Evolutionary conservation across 192 early-diverging fungal species (phyloP), one percentile per base, ranked within the genome.

Genomic region (Linnemannia hyalina): DNA sequence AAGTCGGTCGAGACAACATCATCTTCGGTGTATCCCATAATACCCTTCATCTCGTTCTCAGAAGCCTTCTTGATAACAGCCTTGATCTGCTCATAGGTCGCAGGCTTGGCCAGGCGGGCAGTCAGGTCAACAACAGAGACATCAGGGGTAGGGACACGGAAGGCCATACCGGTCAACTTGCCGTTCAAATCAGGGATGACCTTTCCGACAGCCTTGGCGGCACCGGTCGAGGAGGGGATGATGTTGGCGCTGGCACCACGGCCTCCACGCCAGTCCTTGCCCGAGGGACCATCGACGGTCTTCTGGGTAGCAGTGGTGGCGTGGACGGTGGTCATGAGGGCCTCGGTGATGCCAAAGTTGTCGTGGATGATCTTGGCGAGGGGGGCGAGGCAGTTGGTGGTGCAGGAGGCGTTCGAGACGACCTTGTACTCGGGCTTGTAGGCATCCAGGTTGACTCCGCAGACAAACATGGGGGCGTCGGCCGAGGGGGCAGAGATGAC

Each of bases 291-390:
- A 91, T 99, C 98, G 78, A 99, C 98, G 70, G 98, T 99, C 97
- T 99, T 99, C 90, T 99, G 98, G 88, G 98, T 99, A 88, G 98
- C 98, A 81, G 98, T 99, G 89, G 94, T 95, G 83, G 98, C 96
- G 91, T 99, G 98, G 88, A 97, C 96, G 75, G 98, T 99, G 89
- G 97, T 98, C 98, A 99, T 99, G 74, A 99, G 91, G 87, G 95
- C 98, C 92, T 99, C 97, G 71, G 94, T 90, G 86, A 99, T 97
- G 74, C 97, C 97, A 89, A 98, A 99, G 88, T 97, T 93, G 87
- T 98, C 97, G 89, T 99, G 83, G 88, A 99, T 93, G 78, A 99
- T 96, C 94, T 99, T 98, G 91, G 97, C 97, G 77, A 99, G 92
- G 69, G 98, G 97, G 36, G 98, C 98, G 75, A 99, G 90, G 91